Base-by-base conservation (phyloP, 306 rosid species). In the Dalbergia cochinchinensis region DNA sequence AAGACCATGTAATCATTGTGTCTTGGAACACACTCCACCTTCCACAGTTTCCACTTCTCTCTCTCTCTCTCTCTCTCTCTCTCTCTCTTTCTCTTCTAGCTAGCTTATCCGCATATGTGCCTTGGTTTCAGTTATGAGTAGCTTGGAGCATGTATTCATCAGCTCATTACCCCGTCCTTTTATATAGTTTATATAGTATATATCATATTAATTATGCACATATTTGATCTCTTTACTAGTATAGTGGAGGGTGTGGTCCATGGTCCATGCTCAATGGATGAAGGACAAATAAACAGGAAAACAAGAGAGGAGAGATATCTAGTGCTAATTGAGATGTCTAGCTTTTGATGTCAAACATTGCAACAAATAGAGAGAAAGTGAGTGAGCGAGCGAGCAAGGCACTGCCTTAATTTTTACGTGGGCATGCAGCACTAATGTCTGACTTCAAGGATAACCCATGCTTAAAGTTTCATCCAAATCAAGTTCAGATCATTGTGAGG, bases 1-100 rank as follows among this genome's bases (percentile, higher is more conserved):
- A 88, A 94, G 87, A 94, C 97, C 83, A 69, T 87, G 97, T 94
- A 94, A 94, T 94, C 90, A 94, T 94, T 94, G 91, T 92, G 94
- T 91, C 99, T 94, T 91, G 90, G 92, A 94, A 92, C 92, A 91
- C 86, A 94, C 97, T 94, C 91, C 90, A 63, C 55, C 86, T 11
- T 70, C 41, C 39, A 69, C 59, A 6, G 22, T n/a, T 50, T 8
- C 53, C 53, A 47, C 53, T 16, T 50, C 51, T 64, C 71, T 72
- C 83, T 73, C 77, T 69, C 75, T 68, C 78, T 53, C 50, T 11
- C 15, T 33, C 19, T 47, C 22, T n/a, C 12, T 10, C 16, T 31
- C 50, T 80, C 71, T 42, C 69, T 44, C 71, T 44, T 61, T 65
- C 74, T 20, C 15, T 51, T 3, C n/a, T 7, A 3, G 16, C 3